Percentiles rank a stretch among this genome's conserved stretches.
These are phyloP conservation scores for Colletotrichum filicis DNA, from an alignment of 2,329 filamentous ascomycete species.

Conservation along the genomic window DNA sequence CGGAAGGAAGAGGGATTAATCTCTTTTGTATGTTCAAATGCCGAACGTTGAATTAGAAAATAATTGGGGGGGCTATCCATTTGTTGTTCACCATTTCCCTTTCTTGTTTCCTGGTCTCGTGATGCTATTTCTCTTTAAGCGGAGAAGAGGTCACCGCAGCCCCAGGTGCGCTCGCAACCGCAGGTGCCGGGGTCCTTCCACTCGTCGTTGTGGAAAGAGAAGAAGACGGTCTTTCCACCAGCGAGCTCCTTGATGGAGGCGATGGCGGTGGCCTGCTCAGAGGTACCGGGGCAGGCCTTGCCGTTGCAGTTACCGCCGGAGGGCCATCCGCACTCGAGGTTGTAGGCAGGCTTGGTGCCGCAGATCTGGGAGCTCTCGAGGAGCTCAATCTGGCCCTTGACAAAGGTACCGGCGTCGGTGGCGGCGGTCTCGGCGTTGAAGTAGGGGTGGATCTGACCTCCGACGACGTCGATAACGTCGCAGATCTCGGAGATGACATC, in stretches of 20 bases:
- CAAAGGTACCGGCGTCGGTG: slow-evolving; percentile 78
- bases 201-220: slow-evolving; percentile 81
- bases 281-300: slow-evolving; percentile 71
- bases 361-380: slow-evolving; percentile 72
- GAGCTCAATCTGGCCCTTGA: slow-evolving; percentile 76
- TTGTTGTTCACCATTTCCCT: background rate
- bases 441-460: slow-evolving; percentile 92
- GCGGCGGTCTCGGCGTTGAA: slow-evolving; percentile 81
- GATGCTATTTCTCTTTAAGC: slow-evolving; percentile 3
- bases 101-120: background rate
- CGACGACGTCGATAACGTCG: slow-evolving; percentile 78
- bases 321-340: slow-evolving; percentile 95
- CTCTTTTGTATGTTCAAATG: background rate
- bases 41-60: slow-evolving; percentile 1
- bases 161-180: slow-evolving; percentile 85
- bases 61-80: background rate
- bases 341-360: slow-evolving; percentile 77
- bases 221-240: slow-evolving; percentile 80
- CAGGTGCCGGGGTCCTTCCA: slow-evolving; percentile 83
- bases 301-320: slow-evolving; percentile 77
- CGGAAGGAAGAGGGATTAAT: background rate
- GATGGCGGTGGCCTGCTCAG: slow-evolving; percentile 79
- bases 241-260: slow-evolving; percentile 72
- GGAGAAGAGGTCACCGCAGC: slow-evolving; percentile 65
- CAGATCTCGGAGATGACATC: slow-evolving; percentile 73